Evolutionary conservation across 768 basidiomycete genomes (phyloP).

Genomic region (Albatrellus ellisii): DNA sequence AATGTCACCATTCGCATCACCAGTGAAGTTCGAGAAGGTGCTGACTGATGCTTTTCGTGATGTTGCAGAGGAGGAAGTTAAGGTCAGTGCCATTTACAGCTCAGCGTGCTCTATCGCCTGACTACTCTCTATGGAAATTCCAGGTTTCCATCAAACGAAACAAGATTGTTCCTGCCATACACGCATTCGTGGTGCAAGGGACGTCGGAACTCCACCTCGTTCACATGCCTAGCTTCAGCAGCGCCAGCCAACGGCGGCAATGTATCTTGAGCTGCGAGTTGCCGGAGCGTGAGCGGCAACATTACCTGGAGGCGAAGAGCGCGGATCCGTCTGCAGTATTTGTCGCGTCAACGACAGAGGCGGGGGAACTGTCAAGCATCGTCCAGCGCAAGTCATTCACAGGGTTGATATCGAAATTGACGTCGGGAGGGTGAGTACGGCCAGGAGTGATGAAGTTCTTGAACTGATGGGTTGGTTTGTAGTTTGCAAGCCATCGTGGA

Average conservation of each 20-base stretch:
- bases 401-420: constrained; percentile 9
- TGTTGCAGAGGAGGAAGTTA: constrained; percentile 22
- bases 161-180: constrained; percentile 19
- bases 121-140: not conserved
- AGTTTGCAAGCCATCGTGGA: constrained; percentile 7
- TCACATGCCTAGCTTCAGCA: constrained; percentile 24
- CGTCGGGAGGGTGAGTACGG: constrained; percentile 4
- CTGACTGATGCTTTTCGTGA: constrained; percentile 23
- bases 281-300: constrained; percentile 8
- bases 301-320: constrained; percentile 12
- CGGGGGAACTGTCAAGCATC: constrained; percentile 7
- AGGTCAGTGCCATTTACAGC: constrained; percentile 15
- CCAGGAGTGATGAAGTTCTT: not conserved
- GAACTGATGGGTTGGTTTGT: not conserved
- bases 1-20: constrained; percentile 26
- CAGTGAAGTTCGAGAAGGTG: constrained; percentile 17
- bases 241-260: constrained; percentile 25
- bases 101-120: not conserved
- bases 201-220: constrained; percentile 21
- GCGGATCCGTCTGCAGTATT: constrained; percentile 12
- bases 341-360: constrained; percentile 14
- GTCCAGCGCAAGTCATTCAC: constrained; percentile 3
- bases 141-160: constrained; percentile 20
- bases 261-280: constrained; percentile 23
- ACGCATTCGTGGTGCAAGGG: constrained; percentile 27